Evolutionary conservation across 2,329 filamentous ascomycete species (phyloP), one percentile per base, ranked within the genome.

Genomic region (Teratosphaeria nubilosa): DNA sequence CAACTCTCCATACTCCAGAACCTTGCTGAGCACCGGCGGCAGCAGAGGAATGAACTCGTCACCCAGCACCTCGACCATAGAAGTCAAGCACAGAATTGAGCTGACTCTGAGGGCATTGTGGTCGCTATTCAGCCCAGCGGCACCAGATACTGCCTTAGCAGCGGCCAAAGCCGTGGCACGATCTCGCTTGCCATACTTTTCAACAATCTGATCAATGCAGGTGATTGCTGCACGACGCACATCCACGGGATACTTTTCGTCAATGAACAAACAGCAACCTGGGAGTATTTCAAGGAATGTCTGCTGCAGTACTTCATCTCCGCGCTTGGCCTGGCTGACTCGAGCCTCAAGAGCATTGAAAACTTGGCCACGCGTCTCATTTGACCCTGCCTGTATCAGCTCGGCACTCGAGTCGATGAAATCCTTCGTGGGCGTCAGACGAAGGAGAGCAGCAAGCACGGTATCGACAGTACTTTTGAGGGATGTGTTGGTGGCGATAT

Each of bases 151-250:
- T 1, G 86, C 87, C 59, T 85, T 79, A 4, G 91, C 90, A 5
- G 91, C 87, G 4, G 82, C 82, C 27, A 87, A 80, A 51, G 96
- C 87, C 51, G 85, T 86, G 64, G 87, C 84, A 1, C 87, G 80
- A 68, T 96, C 89, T 72, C 91, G 95, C 78, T 94, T 95, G 64
- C 94, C 95, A 71, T 96, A 97, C 72, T 92, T 92, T 74, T 96
- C 91, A 2, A 89, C 84, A 62, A 99, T 95, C 72, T 90, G 89
- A 74, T 96, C 91, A 51, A 97, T 86, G 66, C 92, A 97, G 37
- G 86, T 85, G 61, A 99, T 86, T 1, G 91, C 89, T 11, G 89
- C 90, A 66, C 91, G 86, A 74, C 92, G 91, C 71, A 94, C 86
- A 30, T 84, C 80, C 56, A 87, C 82, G 64, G 94, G 86, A 32